These are phyloP conservation scores for Flammula alnicola DNA, from an alignment of 1,284 basidiomycete species.

Conservation along the genomic window DNA sequence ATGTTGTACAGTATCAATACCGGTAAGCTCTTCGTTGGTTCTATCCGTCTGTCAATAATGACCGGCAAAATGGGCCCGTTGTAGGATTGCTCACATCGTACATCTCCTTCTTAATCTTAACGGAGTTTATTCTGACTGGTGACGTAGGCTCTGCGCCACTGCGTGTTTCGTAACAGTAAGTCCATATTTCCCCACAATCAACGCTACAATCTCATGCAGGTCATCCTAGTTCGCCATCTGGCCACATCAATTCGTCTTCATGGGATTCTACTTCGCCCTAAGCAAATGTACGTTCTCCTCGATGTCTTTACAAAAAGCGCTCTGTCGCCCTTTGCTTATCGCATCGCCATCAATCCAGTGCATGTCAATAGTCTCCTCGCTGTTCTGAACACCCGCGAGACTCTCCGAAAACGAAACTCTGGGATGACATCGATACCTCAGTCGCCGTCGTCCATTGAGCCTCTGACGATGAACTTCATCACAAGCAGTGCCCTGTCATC, in stretches of 20 bases:
- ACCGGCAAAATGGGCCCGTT: too few relatives aligned
- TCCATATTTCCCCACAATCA: background rate
- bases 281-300: constrained; percentile 36
- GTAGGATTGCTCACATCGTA: constrained; percentile 30
- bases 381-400: constrained; percentile 41
- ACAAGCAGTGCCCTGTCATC: background rate
- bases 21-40: constrained; percentile 26
- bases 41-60: background rate
- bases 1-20: constrained; percentile 45
- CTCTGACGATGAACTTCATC: constrained; percentile 22
- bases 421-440: constrained; percentile 26
- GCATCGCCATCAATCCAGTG: constrained; percentile 28
- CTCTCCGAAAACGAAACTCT: constrained; percentile 27
- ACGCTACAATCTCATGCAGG: background rate
- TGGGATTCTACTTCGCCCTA: constrained; percentile 42
- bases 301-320: background rate
- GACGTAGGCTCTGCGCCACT: constrained; percentile 32
- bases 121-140: too few relatives aligned
- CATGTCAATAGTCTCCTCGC: constrained; percentile 45
- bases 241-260: constrained; percentile 43
- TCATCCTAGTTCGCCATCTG: constrained; percentile 37
- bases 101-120: constrained; percentile 1
- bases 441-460: constrained; percentile 26
- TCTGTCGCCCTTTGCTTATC: background rate
- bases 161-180: constrained; percentile 39